Evolutionary conservation across 1,284 basidiomycete species (phyloP).

Genomic region (Microbotryum saponariae): DNA sequence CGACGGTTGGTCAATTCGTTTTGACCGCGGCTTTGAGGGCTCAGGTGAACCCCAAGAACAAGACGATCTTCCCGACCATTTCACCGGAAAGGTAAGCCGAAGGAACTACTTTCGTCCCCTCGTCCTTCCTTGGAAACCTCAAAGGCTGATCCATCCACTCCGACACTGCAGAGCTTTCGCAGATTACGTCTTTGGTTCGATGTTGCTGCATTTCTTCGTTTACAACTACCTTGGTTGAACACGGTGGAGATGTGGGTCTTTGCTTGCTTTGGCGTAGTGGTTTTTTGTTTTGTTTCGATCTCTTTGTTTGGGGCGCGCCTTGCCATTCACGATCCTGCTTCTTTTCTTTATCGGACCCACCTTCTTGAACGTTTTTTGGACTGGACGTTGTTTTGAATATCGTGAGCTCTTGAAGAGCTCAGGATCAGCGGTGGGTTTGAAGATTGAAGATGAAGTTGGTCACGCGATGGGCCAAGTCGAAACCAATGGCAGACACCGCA

Average conservation of each 20-base stretch:
- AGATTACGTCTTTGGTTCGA: conserved; percentile 87
- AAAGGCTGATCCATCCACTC: not conserved
- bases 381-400: too few relatives aligned
- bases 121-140: not conserved
- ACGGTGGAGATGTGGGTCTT: not conserved
- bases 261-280: too few relatives aligned
- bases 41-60: conserved; percentile 83
- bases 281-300: too few relatives aligned
- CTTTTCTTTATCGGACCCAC: too few relatives aligned
- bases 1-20: conserved; percentile 94
- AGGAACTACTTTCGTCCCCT: not conserved
- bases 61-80: conserved; percentile 49
- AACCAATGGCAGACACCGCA: too few relatives aligned
- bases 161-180: conserved; percentile 68
- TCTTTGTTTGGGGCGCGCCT: too few relatives aligned
- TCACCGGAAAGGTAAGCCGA: conserved; percentile 77
- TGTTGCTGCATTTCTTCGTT: conserved; percentile 95
- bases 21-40: conserved; percentile 82
- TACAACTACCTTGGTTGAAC: conserved; percentile 84
- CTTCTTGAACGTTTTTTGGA: too few relatives aligned
- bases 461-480: too few relatives aligned
- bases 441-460: too few relatives aligned
- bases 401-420: too few relatives aligned
- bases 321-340: too few relatives aligned
- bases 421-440: too few relatives aligned